Evolutionary conservation across 345 rosid species (phyloP).

Genomic region (Linum usitatissimum): DNA sequence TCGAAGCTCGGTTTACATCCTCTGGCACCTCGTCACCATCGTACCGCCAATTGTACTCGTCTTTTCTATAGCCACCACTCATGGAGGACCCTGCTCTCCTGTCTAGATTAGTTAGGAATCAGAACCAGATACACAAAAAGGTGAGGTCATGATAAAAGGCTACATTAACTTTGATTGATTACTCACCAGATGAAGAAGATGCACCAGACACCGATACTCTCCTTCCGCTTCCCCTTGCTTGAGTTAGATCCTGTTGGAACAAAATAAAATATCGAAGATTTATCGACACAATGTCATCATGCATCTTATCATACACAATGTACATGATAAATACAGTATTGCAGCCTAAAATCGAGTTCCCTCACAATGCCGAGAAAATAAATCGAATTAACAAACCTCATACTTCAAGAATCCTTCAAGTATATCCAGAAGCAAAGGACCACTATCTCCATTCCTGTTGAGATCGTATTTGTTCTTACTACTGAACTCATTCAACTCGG

Average conservation of each 20-base stretch:
- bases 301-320: not conserved
- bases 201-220: conserved; percentile 52
- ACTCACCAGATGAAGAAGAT: conserved; percentile 66
- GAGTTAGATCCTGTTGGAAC: conserved; percentile 48
- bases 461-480: conserved; percentile 71
- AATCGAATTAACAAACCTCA: conserved; percentile 34
- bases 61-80: conserved; percentile 57
- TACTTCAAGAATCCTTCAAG: conserved; percentile 89
- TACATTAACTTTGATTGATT: conserved; percentile 9
- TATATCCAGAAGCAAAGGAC: conserved; percentile 75
- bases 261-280: not conserved
- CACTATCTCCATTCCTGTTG: conserved; percentile 73
- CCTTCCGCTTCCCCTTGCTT: conserved; percentile 53
- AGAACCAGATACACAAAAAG: conserved; percentile 14
- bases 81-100: conserved; percentile 74
- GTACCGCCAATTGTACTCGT: conserved; percentile 77
- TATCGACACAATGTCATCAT: not conserved
- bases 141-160: not conserved
- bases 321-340: not conserved
- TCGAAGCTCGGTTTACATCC: conserved; percentile 64
- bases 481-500: conserved; percentile 76
- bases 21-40: conserved; percentile 54
- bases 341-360: not conserved
- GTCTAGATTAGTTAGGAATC: conserved; percentile 26
- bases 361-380: not conserved